Conservation (phyloP, 192 early-diverging fungal species). For the Rhizophagus clarus region DNA sequence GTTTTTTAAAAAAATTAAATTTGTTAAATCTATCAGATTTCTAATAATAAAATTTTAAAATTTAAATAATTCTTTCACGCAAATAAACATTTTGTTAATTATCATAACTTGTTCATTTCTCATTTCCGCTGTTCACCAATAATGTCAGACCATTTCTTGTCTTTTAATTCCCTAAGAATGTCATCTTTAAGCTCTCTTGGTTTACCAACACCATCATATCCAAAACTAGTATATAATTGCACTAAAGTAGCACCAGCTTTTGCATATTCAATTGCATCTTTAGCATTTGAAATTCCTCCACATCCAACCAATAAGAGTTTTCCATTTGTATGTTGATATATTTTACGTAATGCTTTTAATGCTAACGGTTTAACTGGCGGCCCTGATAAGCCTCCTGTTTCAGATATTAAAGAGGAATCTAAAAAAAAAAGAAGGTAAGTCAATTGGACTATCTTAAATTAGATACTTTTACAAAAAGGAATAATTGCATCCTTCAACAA, state of each 20-base stretch:
- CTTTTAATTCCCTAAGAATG: conserved; percentile 66
- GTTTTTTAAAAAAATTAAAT: too few relatives aligned
- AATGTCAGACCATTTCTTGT: conserved; percentile 70
- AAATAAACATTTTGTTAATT: too few relatives aligned
- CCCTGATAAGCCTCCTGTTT: conserved; percentile 86
- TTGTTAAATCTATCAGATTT: too few relatives aligned
- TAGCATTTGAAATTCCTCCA: conserved; percentile 77
- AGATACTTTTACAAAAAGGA: too few relatives aligned
- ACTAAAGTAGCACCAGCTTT: conserved; percentile 80
- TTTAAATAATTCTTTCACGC: too few relatives aligned
- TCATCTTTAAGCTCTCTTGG: conserved; percentile 79
- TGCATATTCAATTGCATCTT: conserved; percentile 81
- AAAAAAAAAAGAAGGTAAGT: neutral
- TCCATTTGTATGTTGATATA: conserved; percentile 78
- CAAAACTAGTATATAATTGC: conserved; percentile 82
- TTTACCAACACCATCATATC: conserved; percentile 77
- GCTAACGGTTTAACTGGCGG: conserved; percentile 72
- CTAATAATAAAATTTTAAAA: too few relatives aligned
- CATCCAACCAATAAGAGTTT: conserved; percentile 83
- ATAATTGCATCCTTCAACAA: neutral
- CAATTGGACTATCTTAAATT: neutral
- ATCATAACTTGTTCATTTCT: too few relatives aligned
- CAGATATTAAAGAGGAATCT: conserved; percentile 28
- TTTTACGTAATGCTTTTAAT: conserved; percentile 67
- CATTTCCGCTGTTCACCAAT: conserved; percentile 39